Percentiles rank a stretch among this genome's conserved stretches.
Evolutionary conservation across 106 monocot species (phyloP).

Genomic region (Acorus calamus): DNA sequence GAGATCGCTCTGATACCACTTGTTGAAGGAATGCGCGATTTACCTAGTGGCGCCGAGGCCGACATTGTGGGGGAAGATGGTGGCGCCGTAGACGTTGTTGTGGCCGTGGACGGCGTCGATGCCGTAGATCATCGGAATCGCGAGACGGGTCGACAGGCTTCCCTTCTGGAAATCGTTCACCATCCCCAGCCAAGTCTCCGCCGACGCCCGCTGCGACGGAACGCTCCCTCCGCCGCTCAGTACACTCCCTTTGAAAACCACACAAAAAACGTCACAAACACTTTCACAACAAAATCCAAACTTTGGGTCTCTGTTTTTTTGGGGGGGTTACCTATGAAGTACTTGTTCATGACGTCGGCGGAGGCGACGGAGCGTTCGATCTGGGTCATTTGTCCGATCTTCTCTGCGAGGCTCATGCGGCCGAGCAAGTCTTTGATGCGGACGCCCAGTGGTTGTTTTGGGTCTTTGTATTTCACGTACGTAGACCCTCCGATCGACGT

Average conservation of each 20-base stretch:
- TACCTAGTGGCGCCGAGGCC: constrained; percentile 76
- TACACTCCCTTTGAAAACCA: constrained; percentile 32
- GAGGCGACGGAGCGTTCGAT: constrained; percentile 41
- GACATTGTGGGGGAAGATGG: constrained; percentile 78
- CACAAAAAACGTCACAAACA: neutral
- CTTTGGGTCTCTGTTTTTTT: neutral
- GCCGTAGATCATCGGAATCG: constrained; percentile 46
- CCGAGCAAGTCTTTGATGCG: constrained; percentile 40
- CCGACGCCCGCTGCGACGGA: constrained; percentile 34
- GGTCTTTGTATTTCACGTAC: constrained; percentile 53
- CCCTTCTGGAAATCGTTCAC: constrained; percentile 49
- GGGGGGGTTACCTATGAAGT: constrained; percentile 31
- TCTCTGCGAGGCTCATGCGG: constrained; percentile 61
- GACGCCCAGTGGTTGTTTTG: constrained; percentile 30
- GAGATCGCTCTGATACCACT: no score
- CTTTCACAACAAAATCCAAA: neutral
- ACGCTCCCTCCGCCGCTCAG: constrained; percentile 58
- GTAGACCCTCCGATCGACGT: constrained; percentile 1
- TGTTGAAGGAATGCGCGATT: constrained; percentile 4
- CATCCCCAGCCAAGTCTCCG: constrained; percentile 35
- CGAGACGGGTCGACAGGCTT: constrained; percentile 45
- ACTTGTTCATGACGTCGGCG: constrained; percentile 33
- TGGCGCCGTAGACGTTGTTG: constrained; percentile 48
- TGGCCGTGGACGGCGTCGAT: constrained; percentile 41
- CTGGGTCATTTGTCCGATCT: constrained; percentile 75